Percentiles rank a stretch among this genome's conserved stretches.
These are phyloP conservation scores for Fusarium camptoceras DNA, from an alignment of 2,329 filamentous ascomycete genomes.

Conservation along the genomic window DNA sequence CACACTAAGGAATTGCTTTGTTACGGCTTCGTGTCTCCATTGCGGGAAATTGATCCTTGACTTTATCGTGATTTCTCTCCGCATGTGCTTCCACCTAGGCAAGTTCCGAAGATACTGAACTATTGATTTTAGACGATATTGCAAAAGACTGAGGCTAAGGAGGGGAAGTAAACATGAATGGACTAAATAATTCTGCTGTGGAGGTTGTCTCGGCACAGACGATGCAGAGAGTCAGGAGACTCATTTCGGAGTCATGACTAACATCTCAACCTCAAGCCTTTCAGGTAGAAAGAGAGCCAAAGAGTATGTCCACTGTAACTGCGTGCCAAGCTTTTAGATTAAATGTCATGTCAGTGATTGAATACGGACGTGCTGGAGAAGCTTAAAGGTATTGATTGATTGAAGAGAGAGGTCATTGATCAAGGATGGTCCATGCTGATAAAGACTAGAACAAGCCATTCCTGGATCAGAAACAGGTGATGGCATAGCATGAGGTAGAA, in stretches of 20 bases:
- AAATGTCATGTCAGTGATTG: not conserved
- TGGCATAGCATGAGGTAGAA: not conserved
- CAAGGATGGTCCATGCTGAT: constrained; percentile 23
- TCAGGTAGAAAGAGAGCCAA: not conserved
- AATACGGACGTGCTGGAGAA: not conserved
- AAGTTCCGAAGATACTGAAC: not conserved
- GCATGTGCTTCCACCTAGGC: not conserved
- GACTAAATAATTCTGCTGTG: not conserved
- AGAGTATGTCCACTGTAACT: not conserved
- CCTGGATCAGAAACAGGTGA: constrained; percentile 17
- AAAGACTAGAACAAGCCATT: constrained; percentile 7
- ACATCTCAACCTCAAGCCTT: not conserved
- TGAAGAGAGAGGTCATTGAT: constrained; percentile 2
- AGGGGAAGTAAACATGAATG: constrained; percentile 1
- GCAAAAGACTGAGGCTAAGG: not conserved
- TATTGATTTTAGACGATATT: not conserved
- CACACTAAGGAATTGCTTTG: not conserved
- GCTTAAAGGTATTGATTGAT: not conserved
- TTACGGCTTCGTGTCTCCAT: not conserved
- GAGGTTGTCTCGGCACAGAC: not conserved
- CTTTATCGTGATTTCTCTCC: not conserved
- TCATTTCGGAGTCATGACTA: not conserved
- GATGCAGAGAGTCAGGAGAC: not conserved
- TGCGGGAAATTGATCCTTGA: not conserved
- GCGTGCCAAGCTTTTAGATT: not conserved